These are phyloP conservation scores for Emericellopsis terricola DNA, from an alignment of 495 filamentous ascomycete genomes.

Conservation along the genomic window DNA sequence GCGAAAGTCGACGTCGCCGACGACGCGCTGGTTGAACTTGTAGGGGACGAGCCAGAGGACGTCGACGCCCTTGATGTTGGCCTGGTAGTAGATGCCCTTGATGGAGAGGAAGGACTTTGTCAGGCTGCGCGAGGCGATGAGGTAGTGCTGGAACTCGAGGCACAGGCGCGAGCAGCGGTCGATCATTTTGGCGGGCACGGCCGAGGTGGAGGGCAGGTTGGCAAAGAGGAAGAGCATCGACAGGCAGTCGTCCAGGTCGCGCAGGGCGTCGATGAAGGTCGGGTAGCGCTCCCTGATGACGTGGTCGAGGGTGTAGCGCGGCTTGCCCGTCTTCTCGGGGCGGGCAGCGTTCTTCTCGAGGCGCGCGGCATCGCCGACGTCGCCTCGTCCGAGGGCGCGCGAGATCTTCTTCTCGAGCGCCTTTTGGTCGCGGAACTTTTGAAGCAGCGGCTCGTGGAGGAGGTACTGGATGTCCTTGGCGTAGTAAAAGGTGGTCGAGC, in stretches of 20 bases:
- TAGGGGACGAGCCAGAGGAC: constrained; percentile 95
- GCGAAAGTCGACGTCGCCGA: constrained; percentile 86
- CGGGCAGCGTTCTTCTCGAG: constrained; percentile 42
- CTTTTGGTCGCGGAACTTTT: constrained; percentile 95
- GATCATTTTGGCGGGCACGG: constrained; percentile 84
- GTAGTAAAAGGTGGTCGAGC: constrained; percentile 95
- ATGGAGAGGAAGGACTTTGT: constrained; percentile 94
- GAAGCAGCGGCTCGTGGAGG: constrained; percentile 86
- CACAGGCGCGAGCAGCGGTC: constrained; percentile 78
- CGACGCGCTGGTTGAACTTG: constrained; percentile 83
- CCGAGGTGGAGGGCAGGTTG: constrained; percentile 74
- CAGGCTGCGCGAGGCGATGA: constrained; percentile 76
- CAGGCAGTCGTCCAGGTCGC: constrained; percentile 90
- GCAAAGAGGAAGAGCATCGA: constrained; percentile 96
- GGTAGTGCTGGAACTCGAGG: constrained; percentile 92
- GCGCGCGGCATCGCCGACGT: constrained; percentile 64
- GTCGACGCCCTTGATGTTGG: constrained; percentile 94
- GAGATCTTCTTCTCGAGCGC: constrained; percentile 90
- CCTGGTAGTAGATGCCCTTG: constrained; percentile 99
- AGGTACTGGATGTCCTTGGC: constrained; percentile 97
- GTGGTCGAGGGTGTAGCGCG: constrained; percentile 80
- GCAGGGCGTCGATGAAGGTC: constrained; percentile 83
- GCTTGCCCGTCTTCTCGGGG: constrained; percentile 69
- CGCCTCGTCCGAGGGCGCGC: constrained; percentile 73
- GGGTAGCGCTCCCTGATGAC: constrained; percentile 96